phyloP scores from a whole-genome alignment of 208 protist genomes.

The Lotmaria passim region DNA sequence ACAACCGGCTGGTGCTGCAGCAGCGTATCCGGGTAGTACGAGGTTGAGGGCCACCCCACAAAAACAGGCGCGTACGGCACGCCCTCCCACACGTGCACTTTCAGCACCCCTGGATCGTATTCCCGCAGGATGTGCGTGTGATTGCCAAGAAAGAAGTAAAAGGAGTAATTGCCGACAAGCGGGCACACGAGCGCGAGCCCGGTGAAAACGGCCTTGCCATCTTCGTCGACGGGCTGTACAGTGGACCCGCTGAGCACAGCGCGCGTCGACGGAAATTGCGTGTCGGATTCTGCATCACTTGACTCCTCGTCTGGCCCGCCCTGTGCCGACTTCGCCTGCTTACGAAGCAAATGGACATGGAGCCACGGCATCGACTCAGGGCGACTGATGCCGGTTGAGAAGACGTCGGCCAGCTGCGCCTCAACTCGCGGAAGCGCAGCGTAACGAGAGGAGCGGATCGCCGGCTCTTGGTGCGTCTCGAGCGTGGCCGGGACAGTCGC shows the following conservation, averaged over 20 bases:
- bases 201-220: neutral
- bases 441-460: neutral
- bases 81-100: constrained; percentile 23
- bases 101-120: neutral
- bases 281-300: too few species aligned
- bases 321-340: too few species aligned
- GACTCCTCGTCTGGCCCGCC: too few species aligned
- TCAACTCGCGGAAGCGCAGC: neutral
- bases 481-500: too few species aligned
- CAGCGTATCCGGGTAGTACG: constrained; percentile 23
- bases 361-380: neutral
- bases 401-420: neutral
- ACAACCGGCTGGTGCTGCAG: constrained; percentile 41
- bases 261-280: too few species aligned
- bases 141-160: neutral
- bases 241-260: neutral
- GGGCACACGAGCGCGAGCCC: constrained; percentile 6
- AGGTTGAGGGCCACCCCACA: constrained; percentile 26
- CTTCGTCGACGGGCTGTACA: neutral
- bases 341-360: neutral
- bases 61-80: constrained; percentile 22
- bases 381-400: neutral
- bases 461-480: too few species aligned
- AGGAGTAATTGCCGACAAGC: neutral
- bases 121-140: neutral